A percentile compares a stretch with the other conserved stretches of the same genome.
Evolutionary conservation across 164 flowering plant genomes (phyloP).

Genomic region (Liriodendron chinense): DNA sequence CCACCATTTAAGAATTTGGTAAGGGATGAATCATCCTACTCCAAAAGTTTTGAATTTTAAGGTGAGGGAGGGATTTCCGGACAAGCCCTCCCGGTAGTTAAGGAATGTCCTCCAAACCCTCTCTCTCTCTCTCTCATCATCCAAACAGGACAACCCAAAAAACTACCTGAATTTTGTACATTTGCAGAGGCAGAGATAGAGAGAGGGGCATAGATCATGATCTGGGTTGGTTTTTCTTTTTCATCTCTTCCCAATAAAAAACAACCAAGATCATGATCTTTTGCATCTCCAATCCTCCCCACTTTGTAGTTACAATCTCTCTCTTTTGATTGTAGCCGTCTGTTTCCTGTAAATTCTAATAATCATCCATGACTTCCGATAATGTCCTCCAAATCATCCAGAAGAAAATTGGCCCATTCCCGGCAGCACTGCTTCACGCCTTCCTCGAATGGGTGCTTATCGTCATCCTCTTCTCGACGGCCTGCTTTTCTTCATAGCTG

Average conservation of each 20-base stretch:
- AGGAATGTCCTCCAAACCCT: neutral
- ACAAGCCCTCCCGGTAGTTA: neutral
- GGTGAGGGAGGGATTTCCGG: neutral
- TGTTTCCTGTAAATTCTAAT: neutral
- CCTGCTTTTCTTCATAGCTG: conserved; percentile 52
- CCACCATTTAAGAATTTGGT: too few relatives aligned
- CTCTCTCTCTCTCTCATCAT: too few relatives aligned
- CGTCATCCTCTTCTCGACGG: conserved; percentile 62
- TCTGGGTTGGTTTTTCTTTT: neutral
- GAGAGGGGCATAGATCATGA: neutral
- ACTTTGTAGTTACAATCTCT: neutral
- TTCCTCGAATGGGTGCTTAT: conserved; percentile 79
- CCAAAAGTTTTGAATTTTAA: neutral
- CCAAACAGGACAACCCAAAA: neutral
- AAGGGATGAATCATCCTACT: too few relatives aligned
- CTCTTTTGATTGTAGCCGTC: too few relatives aligned
- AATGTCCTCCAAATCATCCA: conserved; percentile 5
- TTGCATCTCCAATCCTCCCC: neutral
- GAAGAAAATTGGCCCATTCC: conserved; percentile 48
- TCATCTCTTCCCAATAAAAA: neutral
- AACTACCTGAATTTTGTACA: neutral
- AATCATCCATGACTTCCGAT: neutral
- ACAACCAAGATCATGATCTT: conserved; percentile 9
- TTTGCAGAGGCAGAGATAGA: neutral
- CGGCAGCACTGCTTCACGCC: conserved; percentile 42